phyloP scores from a whole-genome alignment of 2,329 filamentous ascomycete genomes.

The Pseudogymnoascus sp. region DNA sequence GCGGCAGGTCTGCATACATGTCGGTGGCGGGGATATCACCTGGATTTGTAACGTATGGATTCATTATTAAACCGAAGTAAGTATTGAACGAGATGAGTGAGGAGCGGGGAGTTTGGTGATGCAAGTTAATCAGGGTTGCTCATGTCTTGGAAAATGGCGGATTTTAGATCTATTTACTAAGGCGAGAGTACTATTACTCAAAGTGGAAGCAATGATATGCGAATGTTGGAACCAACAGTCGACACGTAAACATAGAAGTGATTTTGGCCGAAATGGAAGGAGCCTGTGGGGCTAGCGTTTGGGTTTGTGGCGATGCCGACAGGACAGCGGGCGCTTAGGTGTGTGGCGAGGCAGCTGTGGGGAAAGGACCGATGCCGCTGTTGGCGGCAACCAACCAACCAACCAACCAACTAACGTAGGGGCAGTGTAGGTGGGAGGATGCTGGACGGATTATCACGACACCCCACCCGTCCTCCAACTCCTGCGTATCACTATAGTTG shows the following conservation, averaged over 20 bases:
- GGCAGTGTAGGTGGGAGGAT: too few relatives aligned
- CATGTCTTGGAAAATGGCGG: neutral
- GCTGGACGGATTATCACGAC: too few relatives aligned
- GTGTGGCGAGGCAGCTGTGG: neutral
- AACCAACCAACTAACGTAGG: too few relatives aligned
- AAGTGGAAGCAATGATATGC: neutral
- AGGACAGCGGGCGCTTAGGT: neutral
- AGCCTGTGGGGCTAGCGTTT: too few relatives aligned
- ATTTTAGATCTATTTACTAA: neutral
- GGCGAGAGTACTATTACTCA: neutral
- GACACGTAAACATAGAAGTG: neutral
- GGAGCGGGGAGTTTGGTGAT: too few relatives aligned
- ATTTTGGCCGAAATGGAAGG: neutral
- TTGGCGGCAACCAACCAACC: too few relatives aligned
- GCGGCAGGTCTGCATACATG: constrained; percentile 25
- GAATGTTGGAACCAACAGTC: neutral
- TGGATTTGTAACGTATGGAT: constrained; percentile 26
- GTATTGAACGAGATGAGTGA: too few relatives aligned
- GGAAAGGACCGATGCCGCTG: too few relatives aligned
- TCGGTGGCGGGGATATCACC: constrained; percentile 28
- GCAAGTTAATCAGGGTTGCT: neutral
- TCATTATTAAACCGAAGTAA: constrained; percentile 20
- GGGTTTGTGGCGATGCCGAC: neutral
- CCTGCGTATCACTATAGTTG: too few relatives aligned
- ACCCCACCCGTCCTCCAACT: too few relatives aligned